Conservation (phyloP, 2,329 filamentous ascomycete species). For the Colletotrichum endophyticum region DNA sequence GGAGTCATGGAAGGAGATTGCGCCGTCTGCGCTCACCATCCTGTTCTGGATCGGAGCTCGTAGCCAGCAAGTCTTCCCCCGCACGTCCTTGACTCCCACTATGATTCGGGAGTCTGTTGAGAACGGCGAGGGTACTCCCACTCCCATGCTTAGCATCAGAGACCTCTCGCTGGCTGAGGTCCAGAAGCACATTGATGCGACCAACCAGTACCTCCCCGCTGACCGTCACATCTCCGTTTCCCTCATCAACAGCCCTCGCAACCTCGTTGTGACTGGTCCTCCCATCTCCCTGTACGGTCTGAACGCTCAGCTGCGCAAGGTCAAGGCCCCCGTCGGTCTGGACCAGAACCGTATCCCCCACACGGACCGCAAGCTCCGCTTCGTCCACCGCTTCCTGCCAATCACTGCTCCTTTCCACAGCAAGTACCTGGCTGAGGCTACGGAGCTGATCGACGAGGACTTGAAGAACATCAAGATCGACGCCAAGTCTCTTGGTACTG, state of each 20-base stretch:
- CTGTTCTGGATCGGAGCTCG: conserved; percentile 98
- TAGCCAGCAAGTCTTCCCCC: conserved; percentile 96
- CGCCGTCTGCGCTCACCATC: conserved; percentile 83
- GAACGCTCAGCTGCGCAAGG: conserved; percentile 92
- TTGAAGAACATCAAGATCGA: conserved; percentile 82
- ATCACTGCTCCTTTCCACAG: conserved; percentile 99
- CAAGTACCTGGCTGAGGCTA: conserved; percentile 85
- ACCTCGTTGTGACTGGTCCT: conserved; percentile 95
- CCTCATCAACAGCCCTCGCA: conserved; percentile 93
- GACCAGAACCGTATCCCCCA: conserved; percentile 95
- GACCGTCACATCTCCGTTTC: conserved; percentile 96
- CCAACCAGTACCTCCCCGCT: conserved; percentile 92
- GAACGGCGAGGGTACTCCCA: conserved; percentile 92
- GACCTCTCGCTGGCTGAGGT: conserved; percentile 88
- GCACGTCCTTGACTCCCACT: conserved; percentile 89
- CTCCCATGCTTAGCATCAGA: conserved; percentile 96
- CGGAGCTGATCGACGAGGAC: conserved; percentile 83
- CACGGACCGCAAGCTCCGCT: conserved; percentile 95
- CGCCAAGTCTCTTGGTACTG: conserved; percentile 75
- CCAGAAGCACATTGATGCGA: conserved; percentile 95
- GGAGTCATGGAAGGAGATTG: conserved; percentile 86
- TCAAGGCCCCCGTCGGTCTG: conserved; percentile 95
- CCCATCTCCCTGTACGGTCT: conserved; percentile 96
- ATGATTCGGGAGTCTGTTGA: conserved; percentile 93
- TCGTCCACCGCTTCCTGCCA: conserved; percentile 94